Percentiles rank a stretch among this genome's conserved stretches.
These are phyloP conservation scores for Heterococcus sp. DNA, from an alignment of 108 stramenopile genomes.

Conservation along the genomic window DNA sequence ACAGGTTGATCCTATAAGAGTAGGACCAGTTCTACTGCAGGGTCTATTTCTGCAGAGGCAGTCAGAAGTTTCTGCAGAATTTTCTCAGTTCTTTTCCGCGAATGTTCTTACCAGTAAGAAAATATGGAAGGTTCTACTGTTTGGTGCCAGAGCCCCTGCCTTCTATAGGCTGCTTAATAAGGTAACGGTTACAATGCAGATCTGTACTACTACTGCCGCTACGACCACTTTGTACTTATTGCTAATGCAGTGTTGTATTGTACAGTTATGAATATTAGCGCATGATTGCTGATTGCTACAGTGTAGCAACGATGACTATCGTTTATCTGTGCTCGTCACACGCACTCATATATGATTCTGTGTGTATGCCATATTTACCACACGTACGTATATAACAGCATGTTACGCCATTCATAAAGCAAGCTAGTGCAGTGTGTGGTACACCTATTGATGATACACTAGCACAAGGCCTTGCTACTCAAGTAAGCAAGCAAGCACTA, in stretches of 20 bases:
- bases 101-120: slow-evolving; percentile 46
- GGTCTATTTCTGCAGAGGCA: slow-evolving; percentile 84
- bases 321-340: too few species aligned
- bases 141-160: slow-evolving; percentile 67
- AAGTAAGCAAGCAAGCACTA: neutral
- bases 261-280: too few species aligned
- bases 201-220: too few species aligned
- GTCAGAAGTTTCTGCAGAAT: slow-evolving; percentile 46
- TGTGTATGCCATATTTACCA: too few species aligned
- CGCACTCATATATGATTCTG: too few species aligned
- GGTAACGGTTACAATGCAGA: too few species aligned
- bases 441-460: neutral
- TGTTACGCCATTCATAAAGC: neutral
- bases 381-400: too few species aligned
- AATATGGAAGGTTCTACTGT: slow-evolving; percentile 75
- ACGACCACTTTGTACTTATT: too few species aligned
- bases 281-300: too few species aligned
- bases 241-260: too few species aligned
- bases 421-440: neutral
- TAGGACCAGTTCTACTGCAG: slow-evolving; percentile 85
- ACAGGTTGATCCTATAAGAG: slow-evolving; percentile 66
- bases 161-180: slow-evolving; percentile 61
- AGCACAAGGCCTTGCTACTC: neutral
- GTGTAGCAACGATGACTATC: too few species aligned
- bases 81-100: slow-evolving; percentile 43